Evolutionary conservation across 176 grass and related monocot species (phyloP).

Genomic region (Eleusine indica): DNA sequence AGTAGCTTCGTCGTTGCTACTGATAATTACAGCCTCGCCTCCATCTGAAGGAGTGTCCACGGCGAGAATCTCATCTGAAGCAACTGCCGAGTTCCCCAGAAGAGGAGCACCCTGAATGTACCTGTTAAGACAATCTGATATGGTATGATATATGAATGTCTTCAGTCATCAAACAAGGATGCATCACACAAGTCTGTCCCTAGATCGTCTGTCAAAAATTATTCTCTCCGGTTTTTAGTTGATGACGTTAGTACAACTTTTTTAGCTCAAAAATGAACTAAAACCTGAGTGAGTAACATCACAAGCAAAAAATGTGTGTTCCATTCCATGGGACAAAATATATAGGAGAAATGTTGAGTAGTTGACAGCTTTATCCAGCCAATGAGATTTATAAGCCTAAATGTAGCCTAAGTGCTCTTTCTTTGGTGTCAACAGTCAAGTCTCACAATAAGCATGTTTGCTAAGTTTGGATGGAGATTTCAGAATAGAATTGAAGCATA

Average conservation of each 20-base stretch:
- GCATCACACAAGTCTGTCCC: background rate
- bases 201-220: background rate
- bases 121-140: slow-evolving; percentile 42
- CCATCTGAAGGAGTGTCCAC: slow-evolving; percentile 37
- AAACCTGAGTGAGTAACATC: background rate
- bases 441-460: background rate
- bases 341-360: background rate
- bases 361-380: background rate
- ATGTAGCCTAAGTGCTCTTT: background rate
- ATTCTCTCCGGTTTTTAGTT: background rate
- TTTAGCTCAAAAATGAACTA: background rate
- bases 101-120: slow-evolving; percentile 76
- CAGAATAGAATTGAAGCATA: too few species aligned
- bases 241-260: background rate
- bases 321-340: background rate
- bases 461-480: too few species aligned
- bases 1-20: slow-evolving; percentile 19
- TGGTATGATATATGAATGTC: slow-evolving; percentile 10
- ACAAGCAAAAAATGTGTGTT: background rate
- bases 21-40: slow-evolving; percentile 41
- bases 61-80: slow-evolving; percentile 44
- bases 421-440: background rate
- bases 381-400: background rate
- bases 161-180: background rate
- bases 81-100: slow-evolving; percentile 38